A percentile compares a stretch with the other conserved stretches of the same genome.
These are phyloP conservation scores for Nakazawaea ishiwadae DNA, from an alignment of 805 yeast genomes.

Conservation along the genomic window DNA sequence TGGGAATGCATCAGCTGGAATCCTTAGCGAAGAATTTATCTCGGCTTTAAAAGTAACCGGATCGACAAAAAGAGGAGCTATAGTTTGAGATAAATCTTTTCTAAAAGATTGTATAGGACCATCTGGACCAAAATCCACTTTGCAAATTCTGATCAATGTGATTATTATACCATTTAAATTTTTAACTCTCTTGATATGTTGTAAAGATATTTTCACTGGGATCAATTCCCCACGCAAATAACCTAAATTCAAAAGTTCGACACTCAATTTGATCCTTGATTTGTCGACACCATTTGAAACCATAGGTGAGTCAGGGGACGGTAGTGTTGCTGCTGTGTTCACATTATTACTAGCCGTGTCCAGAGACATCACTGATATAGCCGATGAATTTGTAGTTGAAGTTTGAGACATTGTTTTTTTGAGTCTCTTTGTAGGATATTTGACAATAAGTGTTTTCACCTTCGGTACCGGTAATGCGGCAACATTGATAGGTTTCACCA, in stretches of 20 bases:
- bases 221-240: slow-evolving; percentile 75
- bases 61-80: slow-evolving; percentile 76
- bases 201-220: slow-evolving; percentile 62
- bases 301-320: slow-evolving; percentile 8
- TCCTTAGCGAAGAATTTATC: slow-evolving; percentile 56
- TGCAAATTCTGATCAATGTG: slow-evolving; percentile 75
- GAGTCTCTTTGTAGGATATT: slow-evolving; percentile 41
- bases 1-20: slow-evolving; percentile 85
- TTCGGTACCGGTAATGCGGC: slow-evolving; percentile 59
- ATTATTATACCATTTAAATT: slow-evolving; percentile 71
- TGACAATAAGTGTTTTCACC: slow-evolving; percentile 60
- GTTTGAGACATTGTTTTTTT: slow-evolving; percentile 35
- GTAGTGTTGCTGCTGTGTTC: not conserved
- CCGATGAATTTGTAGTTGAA: slow-evolving; percentile 25
- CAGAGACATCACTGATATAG: not conserved
- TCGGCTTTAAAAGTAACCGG: slow-evolving; percentile 54
- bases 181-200: slow-evolving; percentile 67
- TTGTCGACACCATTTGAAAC: slow-evolving; percentile 1
- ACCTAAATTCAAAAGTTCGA: slow-evolving; percentile 57
- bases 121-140: slow-evolving; percentile 57
- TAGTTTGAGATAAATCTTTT: slow-evolving; percentile 75
- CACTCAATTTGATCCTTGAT: slow-evolving; percentile 32
- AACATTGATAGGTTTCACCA: slow-evolving; percentile 74
- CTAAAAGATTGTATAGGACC: slow-evolving; percentile 68
- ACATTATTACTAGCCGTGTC: not conserved